Conservation (phyloP, 768 basidiomycete genomes). For the Psilocybe azurescens region DNA sequence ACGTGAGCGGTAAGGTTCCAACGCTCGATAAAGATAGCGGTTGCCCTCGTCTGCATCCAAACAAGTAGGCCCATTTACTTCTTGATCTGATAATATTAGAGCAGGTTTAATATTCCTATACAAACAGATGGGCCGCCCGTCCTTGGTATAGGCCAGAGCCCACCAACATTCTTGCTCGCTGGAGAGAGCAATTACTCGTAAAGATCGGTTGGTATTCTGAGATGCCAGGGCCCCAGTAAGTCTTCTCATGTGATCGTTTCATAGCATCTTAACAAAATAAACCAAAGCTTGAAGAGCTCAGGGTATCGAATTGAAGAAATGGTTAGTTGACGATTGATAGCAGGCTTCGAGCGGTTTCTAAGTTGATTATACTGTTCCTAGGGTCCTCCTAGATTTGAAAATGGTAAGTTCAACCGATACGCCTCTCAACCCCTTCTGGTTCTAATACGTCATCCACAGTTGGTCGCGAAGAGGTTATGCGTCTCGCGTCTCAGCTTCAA, state of each 20-base stretch:
- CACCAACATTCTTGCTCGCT: slow-evolving; percentile 28
- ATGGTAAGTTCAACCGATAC: slow-evolving; percentile 29
- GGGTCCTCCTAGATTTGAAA: slow-evolving; percentile 44
- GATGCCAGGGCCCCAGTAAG: slow-evolving; percentile 43
- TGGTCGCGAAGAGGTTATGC: slow-evolving; percentile 47
- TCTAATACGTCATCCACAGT: slow-evolving; percentile 25
- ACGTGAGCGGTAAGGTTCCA: slow-evolving; percentile 27
- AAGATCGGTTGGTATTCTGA: slow-evolving; percentile 39
- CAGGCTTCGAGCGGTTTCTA: background rate
- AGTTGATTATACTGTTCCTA: slow-evolving; percentile 13
- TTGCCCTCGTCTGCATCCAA: slow-evolving; percentile 40
- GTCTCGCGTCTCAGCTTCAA: slow-evolving; percentile 43
- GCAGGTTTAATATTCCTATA: background rate
- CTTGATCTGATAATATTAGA: background rate
- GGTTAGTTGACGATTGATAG: slow-evolving; percentile 28
- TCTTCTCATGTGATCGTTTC: slow-evolving; percentile 7
- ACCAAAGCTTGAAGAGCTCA: slow-evolving; percentile 35
- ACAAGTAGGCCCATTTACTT: slow-evolving; percentile 26
- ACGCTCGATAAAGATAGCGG: slow-evolving; percentile 17
- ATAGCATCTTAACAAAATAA: slow-evolving; percentile 1
- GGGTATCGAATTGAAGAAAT: slow-evolving; percentile 51
- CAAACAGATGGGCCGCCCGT: slow-evolving; percentile 35
- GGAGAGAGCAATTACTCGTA: slow-evolving; percentile 37
- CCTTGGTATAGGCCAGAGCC: slow-evolving; percentile 55
- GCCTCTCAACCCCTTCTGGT: background rate